A percentile compares a stretch with the other conserved stretches of the same genome.
Evolutionary conservation across 2,329 filamentous ascomycete species (phyloP).

Genomic region (Trichoderma polysporum): DNA sequence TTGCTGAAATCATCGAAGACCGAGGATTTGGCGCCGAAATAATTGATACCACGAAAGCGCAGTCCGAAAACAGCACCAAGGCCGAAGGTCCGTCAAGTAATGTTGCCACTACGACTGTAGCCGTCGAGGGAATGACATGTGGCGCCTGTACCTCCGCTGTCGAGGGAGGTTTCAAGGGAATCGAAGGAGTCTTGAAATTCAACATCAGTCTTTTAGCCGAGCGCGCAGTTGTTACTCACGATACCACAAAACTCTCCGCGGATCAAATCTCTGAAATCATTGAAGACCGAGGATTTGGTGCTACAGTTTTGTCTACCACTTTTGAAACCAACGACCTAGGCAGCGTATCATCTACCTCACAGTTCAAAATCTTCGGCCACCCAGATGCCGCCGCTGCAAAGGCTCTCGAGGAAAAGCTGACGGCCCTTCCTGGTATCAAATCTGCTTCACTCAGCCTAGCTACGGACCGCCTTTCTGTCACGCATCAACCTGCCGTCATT

Average conservation of each 20-base stretch:
- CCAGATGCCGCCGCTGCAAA: constrained; percentile 70
- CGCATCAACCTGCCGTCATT: constrained; percentile 67
- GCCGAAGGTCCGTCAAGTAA: constrained; percentile 39
- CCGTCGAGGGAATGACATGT: constrained; percentile 96
- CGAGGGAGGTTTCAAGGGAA: constrained; percentile 73
- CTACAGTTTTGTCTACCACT: constrained; percentile 74
- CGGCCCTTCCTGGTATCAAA: constrained; percentile 66
- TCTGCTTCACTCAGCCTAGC: constrained; percentile 71
- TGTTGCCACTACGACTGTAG: constrained; percentile 74
- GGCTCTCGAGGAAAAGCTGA: constrained; percentile 67
- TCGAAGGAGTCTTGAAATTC: constrained; percentile 81
- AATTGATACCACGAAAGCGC: constrained; percentile 64
- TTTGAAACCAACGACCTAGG: constrained; percentile 56
- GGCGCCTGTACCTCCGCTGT: constrained; percentile 93
- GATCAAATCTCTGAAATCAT: constrained; percentile 79
- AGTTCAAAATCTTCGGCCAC: constrained; percentile 83
- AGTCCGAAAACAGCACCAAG: constrained; percentile 24
- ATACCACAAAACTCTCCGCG: constrained; percentile 66
- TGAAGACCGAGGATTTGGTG: constrained; percentile 87
- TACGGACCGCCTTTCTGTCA: constrained; percentile 72
- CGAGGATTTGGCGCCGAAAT: constrained; percentile 80
- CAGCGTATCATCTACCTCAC: constrained; percentile 59
- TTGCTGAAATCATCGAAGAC: constrained; percentile 62
- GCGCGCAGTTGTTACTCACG: constrained; percentile 83
- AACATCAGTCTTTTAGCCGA: constrained; percentile 95